Evolutionary conservation across 2,329 filamentous ascomycete genomes (phyloP), one percentile per base, ranked within the genome.

Genomic region (Cordyceps cateniannulata): DNA sequence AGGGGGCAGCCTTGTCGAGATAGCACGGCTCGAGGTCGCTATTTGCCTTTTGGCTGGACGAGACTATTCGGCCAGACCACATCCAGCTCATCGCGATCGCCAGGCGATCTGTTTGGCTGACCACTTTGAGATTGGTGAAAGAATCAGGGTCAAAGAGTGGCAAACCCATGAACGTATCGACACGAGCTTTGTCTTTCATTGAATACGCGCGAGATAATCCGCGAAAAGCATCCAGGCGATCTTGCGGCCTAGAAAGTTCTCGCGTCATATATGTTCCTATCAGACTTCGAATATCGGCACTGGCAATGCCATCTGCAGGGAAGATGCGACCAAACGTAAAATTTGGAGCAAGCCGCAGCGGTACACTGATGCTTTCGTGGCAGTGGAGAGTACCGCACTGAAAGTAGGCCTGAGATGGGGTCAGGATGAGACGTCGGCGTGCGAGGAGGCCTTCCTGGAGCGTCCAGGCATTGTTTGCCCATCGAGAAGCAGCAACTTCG

Each of bases 381-480:
- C 73, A 76, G 63, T 75, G 73, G 14, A 75, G 62, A 9, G 67
- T 63, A 32, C 69, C 68, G 63, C 74, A 76, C 59, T 76, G 74
- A 51, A 74, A 76, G 63, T 76, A 76, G 3, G 68, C 67, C 63
- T 76, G 74, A 3, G 70, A 73, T 14, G 69, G 66, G 2, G 73
- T 75, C 49, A 76, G 72, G 27, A 75, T 66, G 29, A 76, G 70
- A 12, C 73, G 69, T 6, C 73, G 69, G 7, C 69, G 69, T 3
- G 73, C 69, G 32, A 75, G 64, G 5, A 75, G 66, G 9, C 72
- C 72, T 61, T 76, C 72, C 61, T 75, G 73, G 42, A 70, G 72
- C 16, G 73, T 75, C 70, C 72, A 73, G 14, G 69, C 73, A 24
- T 70, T 68, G 5, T 69, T 65, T 14, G 71, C 69, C 73, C 74